Conservation (phyloP, 2,329 filamentous ascomycete species). For the Nannizziopsis barbatae region DNA sequence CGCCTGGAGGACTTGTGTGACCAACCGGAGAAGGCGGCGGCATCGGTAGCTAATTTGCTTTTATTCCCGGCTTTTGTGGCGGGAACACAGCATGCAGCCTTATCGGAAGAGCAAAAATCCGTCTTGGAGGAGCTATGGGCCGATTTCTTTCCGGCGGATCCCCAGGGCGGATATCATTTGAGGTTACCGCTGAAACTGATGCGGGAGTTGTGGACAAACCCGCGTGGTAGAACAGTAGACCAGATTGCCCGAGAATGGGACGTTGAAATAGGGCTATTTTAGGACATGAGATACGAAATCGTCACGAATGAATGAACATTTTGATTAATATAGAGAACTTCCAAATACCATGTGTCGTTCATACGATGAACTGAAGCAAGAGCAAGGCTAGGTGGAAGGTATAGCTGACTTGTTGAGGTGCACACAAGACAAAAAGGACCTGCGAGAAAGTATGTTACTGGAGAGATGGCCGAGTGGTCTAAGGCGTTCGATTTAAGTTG, state of each 20-base stretch:
- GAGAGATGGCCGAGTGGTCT: constrained; percentile 9
- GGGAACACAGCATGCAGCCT: constrained; percentile 5
- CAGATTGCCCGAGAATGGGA: constrained; percentile 11
- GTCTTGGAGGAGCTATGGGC: constrained; percentile 11
- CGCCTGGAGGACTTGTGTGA: neutral
- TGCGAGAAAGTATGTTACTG: neutral
- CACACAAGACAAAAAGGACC: too few species aligned
- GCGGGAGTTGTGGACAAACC: constrained; percentile 9
- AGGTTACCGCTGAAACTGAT: constrained; percentile 9
- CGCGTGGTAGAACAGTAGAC: constrained; percentile 5
- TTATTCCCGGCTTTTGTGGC: constrained; percentile 13
- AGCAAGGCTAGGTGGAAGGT: too few species aligned
- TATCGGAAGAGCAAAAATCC: constrained; percentile 4
- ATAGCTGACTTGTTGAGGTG: too few species aligned
- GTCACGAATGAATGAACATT: too few species aligned
- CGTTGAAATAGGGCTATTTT: constrained; percentile 12
- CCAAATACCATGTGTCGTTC: too few species aligned
- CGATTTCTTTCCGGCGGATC: constrained; percentile 9
- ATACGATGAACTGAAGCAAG: too few species aligned
- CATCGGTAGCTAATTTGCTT: constrained; percentile 9
- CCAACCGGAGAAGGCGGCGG: neutral
- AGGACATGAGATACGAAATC: neutral
- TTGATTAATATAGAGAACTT: too few species aligned
- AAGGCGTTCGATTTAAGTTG: constrained; percentile 6
- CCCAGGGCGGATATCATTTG: constrained; percentile 1